Evolutionary conservation across 2,329 filamentous ascomycete genomes (phyloP).

Genomic region (Colletotrichum spinosum): DNA sequence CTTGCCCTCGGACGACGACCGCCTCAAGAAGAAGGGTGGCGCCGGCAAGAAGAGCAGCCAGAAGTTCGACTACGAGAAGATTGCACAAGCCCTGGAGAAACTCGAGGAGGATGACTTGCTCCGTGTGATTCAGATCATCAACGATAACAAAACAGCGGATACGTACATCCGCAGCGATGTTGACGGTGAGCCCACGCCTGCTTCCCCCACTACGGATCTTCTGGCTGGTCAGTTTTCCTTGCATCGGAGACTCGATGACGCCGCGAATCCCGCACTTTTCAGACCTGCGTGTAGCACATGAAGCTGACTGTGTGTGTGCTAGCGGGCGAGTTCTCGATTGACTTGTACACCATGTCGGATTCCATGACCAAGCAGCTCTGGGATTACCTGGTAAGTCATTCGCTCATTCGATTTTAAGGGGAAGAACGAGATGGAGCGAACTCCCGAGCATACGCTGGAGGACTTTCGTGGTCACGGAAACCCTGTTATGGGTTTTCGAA

Average conservation of each 20-base stretch:
- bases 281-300: conserved; percentile 10
- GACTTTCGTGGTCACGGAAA: too few relatives aligned
- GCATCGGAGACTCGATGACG: conserved; percentile 18
- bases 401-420: conserved; percentile 20
- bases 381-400: conserved; percentile 75
- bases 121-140: conserved; percentile 96
- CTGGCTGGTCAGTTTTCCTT: conserved; percentile 37
- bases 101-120: conserved; percentile 93
- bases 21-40: conserved; percentile 70
- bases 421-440: background rate
- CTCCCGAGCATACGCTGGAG: too few relatives aligned
- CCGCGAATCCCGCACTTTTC: conserved; percentile 12
- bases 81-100: conserved; percentile 90
- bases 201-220: conserved; percentile 33
- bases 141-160: conserved; percentile 93
- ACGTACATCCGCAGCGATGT: conserved; percentile 98
- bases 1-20: conserved; percentile 79
- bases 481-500: too few relatives aligned
- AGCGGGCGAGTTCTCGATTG: conserved; percentile 97
- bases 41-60: conserved; percentile 83
- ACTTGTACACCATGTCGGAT: conserved; percentile 97
- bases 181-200: conserved; percentile 74
- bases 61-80: conserved; percentile 89
- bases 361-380: conserved; percentile 91
- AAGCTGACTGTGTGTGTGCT: conserved; percentile 45